Evolutionary conservation across 768 basidiomycete species (phyloP).

Genomic region (Lactarius hengduanensis): DNA sequence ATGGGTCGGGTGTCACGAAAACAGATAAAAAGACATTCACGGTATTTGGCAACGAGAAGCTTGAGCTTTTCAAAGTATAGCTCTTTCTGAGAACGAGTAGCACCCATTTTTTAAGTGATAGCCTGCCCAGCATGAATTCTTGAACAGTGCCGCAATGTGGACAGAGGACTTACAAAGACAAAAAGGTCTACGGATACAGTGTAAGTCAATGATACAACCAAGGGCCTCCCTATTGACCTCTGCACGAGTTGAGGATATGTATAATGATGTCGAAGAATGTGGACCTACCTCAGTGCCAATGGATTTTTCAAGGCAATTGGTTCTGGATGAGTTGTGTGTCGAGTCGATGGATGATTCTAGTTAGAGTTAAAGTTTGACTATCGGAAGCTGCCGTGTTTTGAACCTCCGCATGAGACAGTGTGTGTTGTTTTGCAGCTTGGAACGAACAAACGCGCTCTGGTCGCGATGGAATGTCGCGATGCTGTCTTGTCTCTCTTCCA

Average conservation of each 20-base stretch:
- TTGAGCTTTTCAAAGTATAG: conserved; percentile 91
- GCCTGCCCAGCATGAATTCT: conserved; percentile 19
- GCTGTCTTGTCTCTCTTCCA: conserved; percentile 52
- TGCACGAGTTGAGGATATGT: conserved; percentile 32
- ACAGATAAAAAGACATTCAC: conserved; percentile 46
- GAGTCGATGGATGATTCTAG: conserved; percentile 2
- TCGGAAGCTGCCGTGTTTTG: not conserved
- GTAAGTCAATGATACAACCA: conserved; percentile 13
- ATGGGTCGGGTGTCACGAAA: not conserved
- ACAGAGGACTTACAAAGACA: conserved; percentile 12
- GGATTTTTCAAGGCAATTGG: conserved; percentile 91
- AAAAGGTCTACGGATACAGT: conserved; percentile 22
- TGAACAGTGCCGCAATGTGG: not conserved
- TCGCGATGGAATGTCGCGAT: conserved; percentile 85
- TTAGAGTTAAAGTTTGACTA: conserved; percentile 26
- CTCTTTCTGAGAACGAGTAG: conserved; percentile 84
- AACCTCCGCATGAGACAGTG: not conserved
- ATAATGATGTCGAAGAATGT: not conserved
- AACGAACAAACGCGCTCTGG: not conserved
- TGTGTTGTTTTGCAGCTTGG: not conserved
- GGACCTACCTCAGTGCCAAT: conserved; percentile 75
- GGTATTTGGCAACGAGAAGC: conserved; percentile 85
- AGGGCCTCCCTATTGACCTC: conserved; percentile 96
- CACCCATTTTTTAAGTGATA: conserved; percentile 68
- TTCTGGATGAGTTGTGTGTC: conserved; percentile 26